These are phyloP conservation scores for Scedosporium apiospermum DNA, from an alignment of 2,329 filamentous ascomycete genomes.

Conservation along the genomic window DNA sequence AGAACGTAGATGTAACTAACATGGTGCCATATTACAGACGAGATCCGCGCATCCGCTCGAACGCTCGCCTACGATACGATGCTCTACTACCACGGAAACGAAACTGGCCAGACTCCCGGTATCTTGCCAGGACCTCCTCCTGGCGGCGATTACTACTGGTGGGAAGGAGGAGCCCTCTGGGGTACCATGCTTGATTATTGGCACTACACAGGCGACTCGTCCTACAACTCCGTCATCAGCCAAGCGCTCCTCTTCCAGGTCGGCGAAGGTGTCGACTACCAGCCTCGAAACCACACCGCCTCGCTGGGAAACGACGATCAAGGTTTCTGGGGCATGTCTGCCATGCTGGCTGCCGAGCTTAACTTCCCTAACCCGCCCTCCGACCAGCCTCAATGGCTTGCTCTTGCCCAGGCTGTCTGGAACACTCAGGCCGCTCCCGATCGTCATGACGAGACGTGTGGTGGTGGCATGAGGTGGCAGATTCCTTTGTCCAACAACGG, in stretches of 20 bases:
- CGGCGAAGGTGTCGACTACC: conserved; percentile 47
- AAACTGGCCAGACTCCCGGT: conserved; percentile 41
- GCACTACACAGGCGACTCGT: conserved; percentile 54
- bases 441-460: conserved; percentile 56
- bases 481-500: conserved; percentile 65
- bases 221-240: conserved; percentile 51
- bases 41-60: conserved; percentile 35
- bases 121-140: conserved; percentile 47
- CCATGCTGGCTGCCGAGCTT: conserved; percentile 57
- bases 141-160: conserved; percentile 60
- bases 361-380: conserved; percentile 50
- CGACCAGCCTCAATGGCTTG: conserved; percentile 48
- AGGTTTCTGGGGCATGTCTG: conserved; percentile 59
- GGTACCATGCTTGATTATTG: conserved; percentile 62
- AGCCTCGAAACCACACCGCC: conserved; percentile 49
- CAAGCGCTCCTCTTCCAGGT: conserved; percentile 49
- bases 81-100: conserved; percentile 40
- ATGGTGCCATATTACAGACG: conserved; percentile 20
- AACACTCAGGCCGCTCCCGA: conserved; percentile 49
- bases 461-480: conserved; percentile 68
- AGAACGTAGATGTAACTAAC: no score
- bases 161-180: conserved; percentile 62
- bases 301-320: conserved; percentile 62
- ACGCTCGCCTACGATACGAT: conserved; percentile 41
- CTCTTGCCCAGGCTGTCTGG: conserved; percentile 61